Percentiles rank a stretch among this genome's conserved stretches.
phyloP scores from a whole-genome alignment of 2,329 filamentous ascomycete genomes.

The Plectosphaerella cucumerina region DNA sequence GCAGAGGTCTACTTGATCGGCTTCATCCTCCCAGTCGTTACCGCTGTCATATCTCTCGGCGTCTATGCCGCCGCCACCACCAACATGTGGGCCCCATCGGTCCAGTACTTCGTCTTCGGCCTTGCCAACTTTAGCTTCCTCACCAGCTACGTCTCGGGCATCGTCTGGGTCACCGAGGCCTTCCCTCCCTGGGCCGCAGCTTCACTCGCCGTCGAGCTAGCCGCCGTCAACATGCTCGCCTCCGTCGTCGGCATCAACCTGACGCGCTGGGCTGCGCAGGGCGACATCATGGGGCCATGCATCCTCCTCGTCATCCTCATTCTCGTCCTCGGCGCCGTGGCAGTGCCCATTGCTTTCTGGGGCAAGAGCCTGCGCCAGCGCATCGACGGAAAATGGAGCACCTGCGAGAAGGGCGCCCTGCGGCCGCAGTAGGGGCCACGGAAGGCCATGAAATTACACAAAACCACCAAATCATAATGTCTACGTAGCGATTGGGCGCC shows the following conservation, averaged over 20 bases:
- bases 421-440: constrained; percentile 14
- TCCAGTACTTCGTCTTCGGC: constrained; percentile 14
- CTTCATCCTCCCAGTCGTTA: constrained; percentile 15
- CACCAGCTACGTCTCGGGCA: constrained; percentile 14
- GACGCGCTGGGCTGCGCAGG: constrained; percentile 7
- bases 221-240: constrained; percentile 12
- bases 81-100: constrained; percentile 7
- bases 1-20: constrained; percentile 20
- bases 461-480: too few species aligned
- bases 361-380: constrained; percentile 19
- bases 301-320: constrained; percentile 11
- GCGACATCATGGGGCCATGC: constrained; percentile 6
- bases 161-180: constrained; percentile 20
- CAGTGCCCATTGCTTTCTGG: constrained; percentile 20
- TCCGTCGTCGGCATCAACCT: constrained; percentile 11
- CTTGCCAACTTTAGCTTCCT: constrained; percentile 13
- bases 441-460: too few species aligned
- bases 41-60: constrained; percentile 13
- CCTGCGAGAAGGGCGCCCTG: constrained; percentile 16
- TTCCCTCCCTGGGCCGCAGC: constrained; percentile 20
- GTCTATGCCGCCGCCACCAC: constrained; percentile 13
- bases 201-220: constrained; percentile 12
- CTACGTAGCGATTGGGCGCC: too few species aligned
- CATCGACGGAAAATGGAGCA: constrained; percentile 16
- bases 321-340: constrained; percentile 16